These are phyloP conservation scores for Apiospora phragmitis DNA, from an alignment of 2,329 filamentous ascomycete genomes.

Conservation along the genomic window DNA sequence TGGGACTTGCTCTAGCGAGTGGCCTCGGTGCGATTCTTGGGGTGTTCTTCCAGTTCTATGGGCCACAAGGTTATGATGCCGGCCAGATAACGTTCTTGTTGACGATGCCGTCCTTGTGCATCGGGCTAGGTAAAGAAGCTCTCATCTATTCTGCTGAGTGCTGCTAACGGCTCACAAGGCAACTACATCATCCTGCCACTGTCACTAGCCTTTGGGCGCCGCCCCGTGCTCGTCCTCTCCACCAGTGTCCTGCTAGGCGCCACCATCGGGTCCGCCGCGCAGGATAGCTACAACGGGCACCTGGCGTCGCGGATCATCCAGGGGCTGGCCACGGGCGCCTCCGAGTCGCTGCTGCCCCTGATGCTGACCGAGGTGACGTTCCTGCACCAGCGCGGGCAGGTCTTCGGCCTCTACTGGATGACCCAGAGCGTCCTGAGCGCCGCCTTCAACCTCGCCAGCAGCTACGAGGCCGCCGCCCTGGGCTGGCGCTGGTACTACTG, in stretches of 20 bases:
- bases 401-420: conserved; percentile 40
- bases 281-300: conserved; percentile 35
- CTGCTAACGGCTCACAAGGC: neutral
- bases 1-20: conserved; percentile 46
- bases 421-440: conserved; percentile 36
- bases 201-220: conserved; percentile 37
- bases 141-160: no score
- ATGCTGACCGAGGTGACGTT: conserved; percentile 41
- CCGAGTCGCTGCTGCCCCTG: conserved; percentile 39
- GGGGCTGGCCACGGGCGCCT: conserved; percentile 38
- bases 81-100: conserved; percentile 34
- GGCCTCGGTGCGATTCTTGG: conserved; percentile 43
- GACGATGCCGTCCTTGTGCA: conserved; percentile 39
- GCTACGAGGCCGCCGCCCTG: conserved; percentile 35
- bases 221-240: conserved; percentile 35
- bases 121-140: conserved; percentile 35
- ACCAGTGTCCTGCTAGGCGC: conserved; percentile 32
- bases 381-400: conserved; percentile 37
- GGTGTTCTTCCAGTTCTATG: conserved; percentile 34
- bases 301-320: conserved; percentile 37
- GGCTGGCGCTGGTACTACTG: conserved; percentile 44
- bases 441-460: conserved; percentile 33
- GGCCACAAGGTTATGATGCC: conserved; percentile 22
- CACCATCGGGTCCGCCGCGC: conserved; percentile 34
- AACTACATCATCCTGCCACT: conserved; percentile 39